These are phyloP conservation scores for Dendrobium chrysotoxum DNA, from an alignment of 106 monocot genomes.

Conservation along the genomic window DNA sequence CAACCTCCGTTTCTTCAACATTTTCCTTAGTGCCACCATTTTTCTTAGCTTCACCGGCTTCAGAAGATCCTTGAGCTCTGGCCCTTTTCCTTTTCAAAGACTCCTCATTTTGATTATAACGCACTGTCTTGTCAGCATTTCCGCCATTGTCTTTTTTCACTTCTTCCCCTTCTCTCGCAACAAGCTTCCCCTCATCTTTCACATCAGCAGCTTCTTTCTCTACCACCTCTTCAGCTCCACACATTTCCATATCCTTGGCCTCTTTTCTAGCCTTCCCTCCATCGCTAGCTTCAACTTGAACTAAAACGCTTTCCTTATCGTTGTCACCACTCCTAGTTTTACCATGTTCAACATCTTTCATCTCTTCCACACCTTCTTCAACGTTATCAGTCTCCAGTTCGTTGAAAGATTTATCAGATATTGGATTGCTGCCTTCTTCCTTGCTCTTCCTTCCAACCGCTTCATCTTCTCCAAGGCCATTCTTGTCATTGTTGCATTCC, in stretches of 20 bases:
- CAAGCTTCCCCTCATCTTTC: not conserved
- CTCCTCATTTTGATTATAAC: not conserved
- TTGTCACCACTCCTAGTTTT: not conserved
- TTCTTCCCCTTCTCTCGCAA: not conserved
- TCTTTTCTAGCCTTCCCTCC: not conserved
- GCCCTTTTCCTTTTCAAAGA: conserved; percentile 3
- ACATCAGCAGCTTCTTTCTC: not conserved
- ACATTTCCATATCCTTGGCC: not conserved
- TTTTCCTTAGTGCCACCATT: conserved; percentile 3
- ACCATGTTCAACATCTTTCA: not conserved
- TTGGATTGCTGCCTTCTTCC: not conserved
- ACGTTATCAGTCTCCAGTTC: too few species aligned
- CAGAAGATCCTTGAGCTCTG: not conserved
- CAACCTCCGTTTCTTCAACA: not conserved
- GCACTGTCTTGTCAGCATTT: not conserved
- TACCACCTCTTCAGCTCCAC: not conserved
- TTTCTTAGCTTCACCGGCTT: not conserved
- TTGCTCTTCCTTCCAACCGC: not conserved
- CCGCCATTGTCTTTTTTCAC: not conserved
- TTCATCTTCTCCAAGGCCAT: not conserved
- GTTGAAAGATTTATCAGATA: not conserved
- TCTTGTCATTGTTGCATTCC: not conserved
- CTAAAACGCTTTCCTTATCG: not conserved
- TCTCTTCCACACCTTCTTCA: not conserved
- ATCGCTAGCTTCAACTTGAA: not conserved